Evolutionary conservation across 441 rosid genomes (phyloP), one percentile per base, ranked within the genome.

Genomic region (Jatropha multifida): DNA sequence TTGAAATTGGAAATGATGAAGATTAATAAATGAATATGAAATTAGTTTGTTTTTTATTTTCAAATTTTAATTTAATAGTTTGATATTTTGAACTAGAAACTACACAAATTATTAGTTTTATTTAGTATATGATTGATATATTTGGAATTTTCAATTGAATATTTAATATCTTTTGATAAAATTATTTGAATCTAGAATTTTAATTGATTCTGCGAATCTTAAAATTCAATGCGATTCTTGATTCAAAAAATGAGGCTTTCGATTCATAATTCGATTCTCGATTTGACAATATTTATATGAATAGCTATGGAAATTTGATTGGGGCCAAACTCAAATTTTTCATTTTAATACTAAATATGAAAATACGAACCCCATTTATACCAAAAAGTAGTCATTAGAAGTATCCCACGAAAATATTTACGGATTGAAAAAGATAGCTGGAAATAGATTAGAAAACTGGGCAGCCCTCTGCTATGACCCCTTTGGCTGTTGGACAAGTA

Each of bases 401-500:
- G 69, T 0, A 2, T 20, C 52, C 18, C 5, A 17, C 5, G 59
- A 23, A 40, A 68, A 58, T 18, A 68, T 59, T 52, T 63, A 74
- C 73, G 8, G 13, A 20, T 26, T 49, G 12, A 48, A 17, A 40
- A 6, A 9, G 48, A 27, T 15, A 61, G n/a, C 11, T 49, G 46
- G 11, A 48, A 32, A 54, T 38, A 2, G 66, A 58, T 84, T 76
- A 81, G 71, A 77, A 70, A 58, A 85, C 85, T 14, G 93, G 95
- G 80, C 98, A 93, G 26, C 91, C 93, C 52, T 83, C 82, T 41
- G 80, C 69, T 0, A 54, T 12, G 7, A 89, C 79, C 6, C 92
- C 94, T 81, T 83, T 81, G 15, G 95, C 94, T 7, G 97, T 90
- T 0, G 97, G 95, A 76, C 95, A 93, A 67, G 80, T n/a, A 75